These are phyloP conservation scores for Obba rivulosa DNA, from an alignment of 768 basidiomycete species.

Conservation along the genomic window DNA sequence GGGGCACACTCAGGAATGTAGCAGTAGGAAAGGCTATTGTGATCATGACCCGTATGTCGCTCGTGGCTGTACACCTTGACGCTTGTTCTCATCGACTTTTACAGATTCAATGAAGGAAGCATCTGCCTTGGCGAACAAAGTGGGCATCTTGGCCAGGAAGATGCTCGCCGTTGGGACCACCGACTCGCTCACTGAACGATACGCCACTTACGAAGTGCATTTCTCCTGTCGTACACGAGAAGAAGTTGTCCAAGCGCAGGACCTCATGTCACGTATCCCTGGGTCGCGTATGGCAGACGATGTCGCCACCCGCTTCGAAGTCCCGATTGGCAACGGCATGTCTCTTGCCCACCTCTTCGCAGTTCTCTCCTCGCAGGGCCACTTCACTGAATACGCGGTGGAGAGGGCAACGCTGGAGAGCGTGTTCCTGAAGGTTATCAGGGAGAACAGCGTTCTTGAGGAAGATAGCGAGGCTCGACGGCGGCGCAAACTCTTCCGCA, in stretches of 20 bases:
- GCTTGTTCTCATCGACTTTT: too few relatives aligned
- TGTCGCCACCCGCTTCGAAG: constrained; percentile 72
- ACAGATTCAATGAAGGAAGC: constrained; percentile 83
- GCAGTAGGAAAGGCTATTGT: constrained; percentile 64
- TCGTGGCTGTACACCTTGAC: too few relatives aligned
- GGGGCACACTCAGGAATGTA: constrained; percentile 63
- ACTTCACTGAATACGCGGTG: constrained; percentile 64
- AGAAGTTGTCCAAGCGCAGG: constrained; percentile 50
- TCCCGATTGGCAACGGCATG: constrained; percentile 44
- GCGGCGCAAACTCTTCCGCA: constrained; percentile 11
- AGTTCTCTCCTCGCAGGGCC: constrained; percentile 43
- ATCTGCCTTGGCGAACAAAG: constrained; percentile 68
- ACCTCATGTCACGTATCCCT: constrained; percentile 57
- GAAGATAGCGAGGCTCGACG: constrained; percentile 26
- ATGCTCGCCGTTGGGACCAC: constrained; percentile 70
- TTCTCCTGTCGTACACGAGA: constrained; percentile 63
- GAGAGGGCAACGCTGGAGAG: constrained; percentile 68
- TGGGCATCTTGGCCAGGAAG: constrained; percentile 68
- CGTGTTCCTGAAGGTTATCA: constrained; percentile 66
- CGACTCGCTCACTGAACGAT: constrained; percentile 55
- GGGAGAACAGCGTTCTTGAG: constrained; percentile 54
- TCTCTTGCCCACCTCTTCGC: constrained; percentile 58
- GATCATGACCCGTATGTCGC: constrained; percentile 60
- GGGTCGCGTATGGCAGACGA: constrained; percentile 65
- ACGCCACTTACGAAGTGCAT: constrained; percentile 74